These are phyloP conservation scores for Talaromyces sp. DNA, from an alignment of 2,329 filamentous ascomycete species.

Conservation along the genomic window DNA sequence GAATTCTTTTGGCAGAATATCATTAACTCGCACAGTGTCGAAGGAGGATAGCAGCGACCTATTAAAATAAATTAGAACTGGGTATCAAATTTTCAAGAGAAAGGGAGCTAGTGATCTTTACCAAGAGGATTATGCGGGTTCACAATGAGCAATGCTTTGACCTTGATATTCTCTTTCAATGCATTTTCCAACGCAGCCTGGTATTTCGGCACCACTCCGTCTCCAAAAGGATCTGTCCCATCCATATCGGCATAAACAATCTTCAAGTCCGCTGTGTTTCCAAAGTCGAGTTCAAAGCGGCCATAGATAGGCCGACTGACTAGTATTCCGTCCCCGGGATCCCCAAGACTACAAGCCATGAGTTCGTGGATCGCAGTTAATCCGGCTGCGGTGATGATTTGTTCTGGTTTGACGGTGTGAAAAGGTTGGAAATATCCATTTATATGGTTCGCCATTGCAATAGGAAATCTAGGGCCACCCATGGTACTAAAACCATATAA, in stretches of 20 bases:
- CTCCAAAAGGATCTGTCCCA: constrained; percentile 32
- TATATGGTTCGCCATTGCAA: constrained; percentile 37
- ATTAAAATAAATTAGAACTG: neutral
- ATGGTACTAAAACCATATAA: constrained; percentile 38
- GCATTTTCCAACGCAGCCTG: constrained; percentile 26
- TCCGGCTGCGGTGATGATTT: constrained; percentile 37
- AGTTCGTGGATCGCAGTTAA: constrained; percentile 39
- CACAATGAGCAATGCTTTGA: constrained; percentile 38
- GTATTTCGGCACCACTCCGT: neutral
- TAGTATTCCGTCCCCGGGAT: constrained; percentile 43
- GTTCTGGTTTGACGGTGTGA: constrained; percentile 25
- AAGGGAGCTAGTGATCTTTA: constrained; percentile 13
- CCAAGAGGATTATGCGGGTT: constrained; percentile 43
- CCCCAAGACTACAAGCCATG: constrained; percentile 39
- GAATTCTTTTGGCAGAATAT: constrained; percentile 43
- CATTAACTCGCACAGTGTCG: constrained; percentile 42
- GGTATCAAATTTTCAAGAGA: neutral
- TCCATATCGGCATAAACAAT: constrained; percentile 36
- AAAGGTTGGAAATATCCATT: constrained; percentile 37
- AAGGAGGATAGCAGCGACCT: constrained; percentile 40
- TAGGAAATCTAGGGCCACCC: constrained; percentile 34
- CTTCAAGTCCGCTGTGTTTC: constrained; percentile 36
- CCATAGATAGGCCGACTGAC: constrained; percentile 44
- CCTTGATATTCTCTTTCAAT: constrained; percentile 16
- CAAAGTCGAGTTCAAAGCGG: constrained; percentile 46